Evolutionary conservation across 1,284 basidiomycete species (phyloP), one percentile per base, ranked within the genome.

Genomic region (Melampsora abietis-canadensis): DNA sequence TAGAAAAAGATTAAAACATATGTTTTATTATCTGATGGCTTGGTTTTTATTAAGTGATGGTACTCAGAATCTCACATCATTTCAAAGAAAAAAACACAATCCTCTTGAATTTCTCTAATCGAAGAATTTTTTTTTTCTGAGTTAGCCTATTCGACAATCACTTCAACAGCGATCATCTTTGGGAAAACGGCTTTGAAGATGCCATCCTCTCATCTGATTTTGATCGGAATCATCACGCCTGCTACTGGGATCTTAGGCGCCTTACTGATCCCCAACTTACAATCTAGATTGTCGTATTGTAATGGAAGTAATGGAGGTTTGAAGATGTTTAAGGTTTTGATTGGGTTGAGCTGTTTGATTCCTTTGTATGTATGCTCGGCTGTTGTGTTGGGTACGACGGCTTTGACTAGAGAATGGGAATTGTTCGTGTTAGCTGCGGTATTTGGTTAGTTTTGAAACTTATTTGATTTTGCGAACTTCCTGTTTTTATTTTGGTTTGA

Each of bases 321-420:
- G 8, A 83, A 84, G 8, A 84, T 92, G 1, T 84, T 95, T 44
- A 81, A 90, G 27, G 81, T 85, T 12, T 86, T 94, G 51, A 88
- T 94, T 12, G 74, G 86, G 0, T 81, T 89, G 66, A 89, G 88
- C 0, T 87, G 87, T 8, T 78, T 86, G 7, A 86, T 94, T n/a
- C 92, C 92, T 0, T 83, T 87, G 0, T 95, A 93, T 78, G 91
- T 91, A 0, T 91, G 89, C 79, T 82, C 93, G 0, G 92, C 92
- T 0, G 89, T 94, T 81, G 76, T 93, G 1, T 82, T 85, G 1
- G 79, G 87, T 0, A 85, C 66, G 88, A 62, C 75, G 73, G 92
- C 91, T 0, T 81, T 95, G 76, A 89, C 88, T 7, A 90, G 88
- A 0, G 87, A 87, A 12, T 87, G 84, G 0, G 92, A 96, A 83